Conservation (phyloP, 2,329 filamentous ascomycete genomes). For the Reticulascus tulasneorum region DNA sequence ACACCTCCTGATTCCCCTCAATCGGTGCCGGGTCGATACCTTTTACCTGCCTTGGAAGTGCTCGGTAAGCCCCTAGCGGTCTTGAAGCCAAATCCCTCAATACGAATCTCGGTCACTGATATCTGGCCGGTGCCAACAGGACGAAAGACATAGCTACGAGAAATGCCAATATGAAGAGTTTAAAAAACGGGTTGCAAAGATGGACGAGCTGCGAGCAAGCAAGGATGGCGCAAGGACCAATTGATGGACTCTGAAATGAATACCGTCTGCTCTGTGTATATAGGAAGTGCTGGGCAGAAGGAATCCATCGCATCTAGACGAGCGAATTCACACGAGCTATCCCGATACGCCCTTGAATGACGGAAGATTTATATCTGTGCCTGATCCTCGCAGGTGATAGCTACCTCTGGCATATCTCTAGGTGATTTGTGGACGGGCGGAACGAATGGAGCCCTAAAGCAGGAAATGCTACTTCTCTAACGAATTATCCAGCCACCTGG, state of each 20-base stretch:
- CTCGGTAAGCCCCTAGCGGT: conserved; percentile 59
- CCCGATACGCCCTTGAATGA: too few relatives aligned
- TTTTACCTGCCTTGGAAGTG: conserved; percentile 99
- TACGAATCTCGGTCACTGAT: conserved; percentile 5
- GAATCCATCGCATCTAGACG: too few relatives aligned
- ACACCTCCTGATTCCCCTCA: conserved; percentile 89
- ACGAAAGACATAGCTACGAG: conserved; percentile 96
- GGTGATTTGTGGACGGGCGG: too few relatives aligned
- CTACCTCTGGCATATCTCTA: too few relatives aligned
- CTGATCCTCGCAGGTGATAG: too few relatives aligned
- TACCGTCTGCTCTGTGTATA: conserved; percentile 12
- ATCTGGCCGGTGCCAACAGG: conserved; percentile 45
- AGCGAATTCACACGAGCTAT: too few relatives aligned
- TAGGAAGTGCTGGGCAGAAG: too few relatives aligned
- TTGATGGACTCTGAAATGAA: conserved; percentile 35
- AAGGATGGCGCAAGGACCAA: conserved; percentile 86
- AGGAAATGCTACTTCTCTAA: too few relatives aligned
- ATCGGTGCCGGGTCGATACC: conserved; percentile 86
- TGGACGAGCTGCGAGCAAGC: conserved; percentile 88
- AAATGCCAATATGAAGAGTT: conserved; percentile 99
- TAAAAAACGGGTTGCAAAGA: conserved; percentile 97
- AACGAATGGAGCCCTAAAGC: too few relatives aligned
- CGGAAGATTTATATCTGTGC: too few relatives aligned
- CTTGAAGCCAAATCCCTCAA: not conserved
- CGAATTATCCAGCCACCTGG: too few relatives aligned